Base-by-base conservation (phyloP, 2,329 filamentous ascomycete species). In the Domatiomyces globalis region DNA sequence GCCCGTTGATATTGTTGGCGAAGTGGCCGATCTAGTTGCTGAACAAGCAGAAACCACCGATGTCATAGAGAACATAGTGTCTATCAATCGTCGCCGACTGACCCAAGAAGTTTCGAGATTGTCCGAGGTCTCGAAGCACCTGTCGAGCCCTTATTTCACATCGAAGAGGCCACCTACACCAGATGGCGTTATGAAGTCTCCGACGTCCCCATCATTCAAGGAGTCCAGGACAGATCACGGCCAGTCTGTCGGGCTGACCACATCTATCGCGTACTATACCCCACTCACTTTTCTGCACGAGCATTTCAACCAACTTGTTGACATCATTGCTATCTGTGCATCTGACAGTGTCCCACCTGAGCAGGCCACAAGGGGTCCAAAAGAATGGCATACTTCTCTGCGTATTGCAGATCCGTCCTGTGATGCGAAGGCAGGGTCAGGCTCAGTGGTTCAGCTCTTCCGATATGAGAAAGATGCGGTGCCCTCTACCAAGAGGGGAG, bases 321-420 rank as follows among this genome's bases (percentile, higher is more conserved):
- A 74, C 54, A 67, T 68, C 4, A 66, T 74, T 45, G 69, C 69
- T 0, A 59, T 72, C 19, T 68, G 68, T 44, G 63, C 63, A 1
- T 59, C 64, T 17, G 55, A 64, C 12, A 54, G 56, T n/a, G 27
- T 53, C 9, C 18, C 49, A 15, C 48, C 53, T 4, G 58, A 58
- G 25, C 67, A 63, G 43, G 63, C 70, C 8, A 61, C 59, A 15
- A 61, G 66, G n/a, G 67, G 64, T 7, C 63, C 66, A 5, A 66
- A 63, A 54, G 69, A 72, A 48, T 69, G 68, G 55, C 62, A 65
- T 42, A 53, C 70, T 46, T 69, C 65, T 7, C 54, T 74, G 7
- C 64, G 66, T 19, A 51, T 74, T 12, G 71, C 69, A 4, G 72
- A 74, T 58, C 65, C 65, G 18, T 72, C 71, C 10, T 66, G 69